Base-by-base conservation (phyloP, 768 basidiomycete species). In the Megacollybia marginata region DNA sequence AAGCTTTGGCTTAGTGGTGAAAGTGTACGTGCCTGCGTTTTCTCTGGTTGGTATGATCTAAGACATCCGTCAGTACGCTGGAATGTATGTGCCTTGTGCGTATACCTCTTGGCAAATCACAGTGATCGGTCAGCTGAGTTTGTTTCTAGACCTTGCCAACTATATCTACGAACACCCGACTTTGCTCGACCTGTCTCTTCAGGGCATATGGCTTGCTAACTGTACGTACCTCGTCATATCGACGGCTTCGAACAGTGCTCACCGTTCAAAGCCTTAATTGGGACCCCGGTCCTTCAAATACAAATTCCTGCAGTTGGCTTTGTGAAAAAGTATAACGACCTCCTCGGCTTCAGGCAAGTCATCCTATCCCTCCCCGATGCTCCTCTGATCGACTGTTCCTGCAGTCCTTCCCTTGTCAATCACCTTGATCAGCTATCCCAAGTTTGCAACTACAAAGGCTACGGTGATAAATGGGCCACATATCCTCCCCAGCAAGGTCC, bases 281-380 rank as follows among this genome's bases (percentile, higher is more conserved):
- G 23, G 6, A 3, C 23, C 23, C 4, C 23, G 23, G 23, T 88
- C 9, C 78, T 84, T 10, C 84, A 86, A 59, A 63, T 72, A 47
- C 70, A 88, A 61, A 83, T 89, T 43, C 83, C 85, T 1, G 85
- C 84, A 0, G 81, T 87, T 20, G 67, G 74, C 52, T 88, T 88
- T 52, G 86, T 89, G 5, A 76, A 85, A 61, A 83, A 84, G 64
- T 87, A 82, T 49, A 62, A 80, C 54, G 69, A 78, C 52, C 76
- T 88, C 10, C 88, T 90, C 58, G 69, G 83, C 0, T 74, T 90
- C 65, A 85, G 85, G 85, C 86, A 53, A 31, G 79, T 34, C 23
- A 28, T 40, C 44, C 9, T 20, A 20, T 11, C 13, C n/a, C 35
- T 3, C 23, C 33, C 38, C n/a, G 33, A 23, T 5, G 16, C 35